Percentiles rank a stretch among this genome's conserved stretches.
phyloP scores from a whole-genome alignment of 1,139 yeast genomes.

The Debaryomycetaceae sp. region DNA sequence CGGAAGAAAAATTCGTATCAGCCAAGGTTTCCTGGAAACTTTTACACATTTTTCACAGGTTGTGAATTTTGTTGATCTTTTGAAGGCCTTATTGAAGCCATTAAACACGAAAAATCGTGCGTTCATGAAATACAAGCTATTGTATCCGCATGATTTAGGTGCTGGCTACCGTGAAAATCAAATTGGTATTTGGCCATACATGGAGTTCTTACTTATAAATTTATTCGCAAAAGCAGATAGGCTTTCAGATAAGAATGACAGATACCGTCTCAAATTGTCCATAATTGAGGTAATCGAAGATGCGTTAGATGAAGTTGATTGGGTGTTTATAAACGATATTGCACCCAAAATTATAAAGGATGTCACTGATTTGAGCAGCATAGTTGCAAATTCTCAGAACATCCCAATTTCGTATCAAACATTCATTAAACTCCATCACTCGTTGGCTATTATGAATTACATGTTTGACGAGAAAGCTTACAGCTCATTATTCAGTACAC shows the following conservation, averaged over 20 bases:
- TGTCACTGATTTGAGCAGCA: slow-evolving; percentile 44
- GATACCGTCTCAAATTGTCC: slow-evolving; percentile 47
- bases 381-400: slow-evolving; percentile 33
- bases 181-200: slow-evolving; percentile 75
- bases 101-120: slow-evolving; percentile 20
- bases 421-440: slow-evolving; percentile 60
- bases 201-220: slow-evolving; percentile 67
- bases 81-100: slow-evolving; percentile 34
- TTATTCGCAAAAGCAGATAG: slow-evolving; percentile 49
- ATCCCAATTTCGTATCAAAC: slow-evolving; percentile 24
- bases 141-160: slow-evolving; percentile 68
- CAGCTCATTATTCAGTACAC: slow-evolving; percentile 51
- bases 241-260: slow-evolving; percentile 31
- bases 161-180: slow-evolving; percentile 49
- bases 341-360: slow-evolving; percentile 27
- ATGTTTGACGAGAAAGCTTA: slow-evolving; percentile 59
- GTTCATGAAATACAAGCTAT: slow-evolving; percentile 38
- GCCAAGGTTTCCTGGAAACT: slow-evolving; percentile 30
- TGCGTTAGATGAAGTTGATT: slow-evolving; percentile 62
- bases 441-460: slow-evolving; percentile 59
- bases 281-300: slow-evolving; percentile 50
- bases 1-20: slow-evolving; percentile 28
- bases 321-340: slow-evolving; percentile 51
- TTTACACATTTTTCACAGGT: slow-evolving; percentile 51
- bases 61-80: slow-evolving; percentile 56